Evolutionary conservation across 345 rosid species (phyloP), one percentile per base, ranked within the genome.

Genomic region (Brassica rapa): DNA sequence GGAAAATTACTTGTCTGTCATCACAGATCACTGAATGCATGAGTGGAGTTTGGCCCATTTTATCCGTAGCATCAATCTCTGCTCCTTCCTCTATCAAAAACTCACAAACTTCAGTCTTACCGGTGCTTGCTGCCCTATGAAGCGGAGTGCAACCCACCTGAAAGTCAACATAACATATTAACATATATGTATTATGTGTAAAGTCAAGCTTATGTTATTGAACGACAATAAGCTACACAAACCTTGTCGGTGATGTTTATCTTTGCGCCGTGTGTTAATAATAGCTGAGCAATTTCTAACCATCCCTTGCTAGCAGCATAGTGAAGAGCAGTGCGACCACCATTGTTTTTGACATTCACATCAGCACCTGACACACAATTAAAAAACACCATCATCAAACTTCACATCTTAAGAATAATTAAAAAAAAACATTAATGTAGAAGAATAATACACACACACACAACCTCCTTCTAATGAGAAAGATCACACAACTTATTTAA

Each of bases 271-370:
- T 80, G 90, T 6, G 88, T 74, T 62, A 94, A 79, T 77, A 94
- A 78, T 86, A 83, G 77, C 71, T 90, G 87, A 71, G 94, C 91
- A 39, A 94, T 82, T 73, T 89, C 82, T 78, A 83, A 37, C 87
- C 88, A 77, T 56, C 97, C 98, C 85, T 94, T 92, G 86, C 98
- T 94, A 57, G 98, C 97, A 60, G 97, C 95, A 84, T 94, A 94
- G 77, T 94, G 98, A 80, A 94, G 93, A 51, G 97, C 97, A 61
- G 89, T 80, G 3, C 92, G 93, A n/a, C 97, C 97, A 12, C 93
- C 97, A 24, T 86, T 85, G 80, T 92, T 94, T 73, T 85, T 89
- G 62, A 84, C 51, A 85, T 91, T 86, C 5, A 91, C 90, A 86
- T 92, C 89, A 68, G 90, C 97, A 64, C 97, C 97, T 94, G 77